Evolutionary conservation across 352 stramenopile genomes (phyloP).

Genomic region (Phytopythium vexans): DNA sequence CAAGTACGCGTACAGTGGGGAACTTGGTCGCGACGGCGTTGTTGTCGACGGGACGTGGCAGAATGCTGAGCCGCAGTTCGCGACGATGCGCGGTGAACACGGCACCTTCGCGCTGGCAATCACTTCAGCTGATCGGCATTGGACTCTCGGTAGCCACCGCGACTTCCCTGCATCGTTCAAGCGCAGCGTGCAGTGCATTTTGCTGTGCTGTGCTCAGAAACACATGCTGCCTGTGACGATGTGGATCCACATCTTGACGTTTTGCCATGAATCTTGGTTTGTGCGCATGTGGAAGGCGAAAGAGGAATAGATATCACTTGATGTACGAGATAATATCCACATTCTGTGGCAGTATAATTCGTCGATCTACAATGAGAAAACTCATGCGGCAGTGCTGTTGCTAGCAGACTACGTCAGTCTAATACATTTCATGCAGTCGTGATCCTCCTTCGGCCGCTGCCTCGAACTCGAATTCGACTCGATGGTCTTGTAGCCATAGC

Average conservation of each 20-base stretch:
- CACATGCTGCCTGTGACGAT: slow-evolving; percentile 39
- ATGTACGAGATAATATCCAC: no score
- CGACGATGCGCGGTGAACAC: slow-evolving; percentile 33
- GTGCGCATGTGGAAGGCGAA: neutral
- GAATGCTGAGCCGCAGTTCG: slow-evolving; percentile 36
- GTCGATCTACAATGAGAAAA: no score
- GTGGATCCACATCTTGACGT: slow-evolving; percentile 53
- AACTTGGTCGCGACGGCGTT: slow-evolving; percentile 32
- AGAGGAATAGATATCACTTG: no score
- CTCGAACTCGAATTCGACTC: no score
- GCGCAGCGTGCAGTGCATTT: slow-evolving; percentile 22
- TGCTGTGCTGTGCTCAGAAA: slow-evolving; percentile 43
- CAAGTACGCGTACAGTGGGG: slow-evolving; percentile 43
- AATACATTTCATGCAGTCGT: no score
- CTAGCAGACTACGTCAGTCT: no score
- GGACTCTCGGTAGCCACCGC: slow-evolving; percentile 40
- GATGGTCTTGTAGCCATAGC: no score
- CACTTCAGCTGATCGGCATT: slow-evolving; percentile 29
- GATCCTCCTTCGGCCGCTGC: no score
- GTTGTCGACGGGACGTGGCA: slow-evolving; percentile 45
- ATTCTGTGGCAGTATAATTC: no score
- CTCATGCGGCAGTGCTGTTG: no score
- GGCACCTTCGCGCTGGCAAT: slow-evolving; percentile 60
- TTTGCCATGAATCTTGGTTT: slow-evolving; percentile 63
- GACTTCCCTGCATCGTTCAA: slow-evolving; percentile 46